Conservation (phyloP, 202 grass and related monocot species). For the Zizania palustris region DNA sequence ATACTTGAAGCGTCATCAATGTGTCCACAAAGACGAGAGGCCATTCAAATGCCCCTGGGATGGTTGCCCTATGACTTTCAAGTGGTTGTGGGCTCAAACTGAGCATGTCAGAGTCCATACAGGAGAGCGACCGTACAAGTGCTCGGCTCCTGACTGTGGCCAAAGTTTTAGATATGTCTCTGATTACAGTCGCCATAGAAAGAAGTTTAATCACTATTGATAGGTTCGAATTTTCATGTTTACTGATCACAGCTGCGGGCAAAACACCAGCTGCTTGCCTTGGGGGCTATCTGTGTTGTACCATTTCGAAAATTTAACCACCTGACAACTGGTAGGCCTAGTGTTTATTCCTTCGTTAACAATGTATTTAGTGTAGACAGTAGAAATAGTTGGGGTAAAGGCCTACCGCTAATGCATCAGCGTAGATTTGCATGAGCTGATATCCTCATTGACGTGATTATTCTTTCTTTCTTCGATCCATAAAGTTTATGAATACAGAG, state of each 20-base stretch:
- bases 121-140: constrained; percentile 69
- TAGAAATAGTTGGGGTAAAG: constrained; percentile 51
- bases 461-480: constrained; percentile 47
- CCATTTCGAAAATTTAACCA: constrained; percentile 42
- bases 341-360: constrained; percentile 47
- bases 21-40: constrained; percentile 63
- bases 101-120: constrained; percentile 74
- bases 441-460: constrained; percentile 29
- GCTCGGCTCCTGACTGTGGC: constrained; percentile 45
- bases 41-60: constrained; percentile 84
- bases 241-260: constrained; percentile 32
- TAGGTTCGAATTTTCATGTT: constrained; percentile 14
- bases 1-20: constrained; percentile 66
- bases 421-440: constrained; percentile 45
- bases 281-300: constrained; percentile 41
- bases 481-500: constrained; percentile 23
- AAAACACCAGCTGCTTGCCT: constrained; percentile 39
- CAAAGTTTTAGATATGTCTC: constrained; percentile 79
- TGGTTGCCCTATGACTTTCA: constrained; percentile 70
- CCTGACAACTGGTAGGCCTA: constrained; percentile 44
- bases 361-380: constrained; percentile 48
- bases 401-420: constrained; percentile 5
- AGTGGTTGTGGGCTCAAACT: constrained; percentile 78
- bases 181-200: constrained; percentile 73
- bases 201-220: constrained; percentile 68